Base-by-base conservation (phyloP, 768 basidiomycete genomes). In the Chalciporus sphaerocephalus region DNA sequence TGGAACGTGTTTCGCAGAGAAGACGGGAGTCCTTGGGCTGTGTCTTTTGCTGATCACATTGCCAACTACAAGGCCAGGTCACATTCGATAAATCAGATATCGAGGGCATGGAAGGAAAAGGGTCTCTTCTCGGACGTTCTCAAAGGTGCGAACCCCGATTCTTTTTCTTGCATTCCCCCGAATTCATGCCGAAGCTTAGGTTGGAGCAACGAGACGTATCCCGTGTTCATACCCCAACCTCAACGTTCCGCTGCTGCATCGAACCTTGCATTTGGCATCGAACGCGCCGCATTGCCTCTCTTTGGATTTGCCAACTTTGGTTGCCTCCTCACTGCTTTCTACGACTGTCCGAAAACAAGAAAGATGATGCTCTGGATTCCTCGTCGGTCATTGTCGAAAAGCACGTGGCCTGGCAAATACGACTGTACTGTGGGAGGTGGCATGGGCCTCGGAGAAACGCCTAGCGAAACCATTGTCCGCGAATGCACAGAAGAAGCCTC, bases 391-490 rank as follows among this genome's bases (percentile, higher is more conserved):
- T 46, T 46, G 5, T 62, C 56, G 11, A 74, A 74, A 54, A 65
- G 60, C 57, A 73, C 64, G 73, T 73, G 60, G 60, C 59, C 59
- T 32, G 71, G 73, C 4, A 52, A 50, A 28, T 66, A 74, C 1
- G 73, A 74, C 51, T 72, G 72, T 21, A 74, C 72, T 3, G 69
- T 65, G 16, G 72, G 70, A 34, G 74, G 74, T 13, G 71, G 73
- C 1, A 71, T 75, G 50, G 68, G 61, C 11, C 57, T 72, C 2
- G 69, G 71, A 5, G 69, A 73, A 44, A 58, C 61, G 1, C 65
- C 72, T 0, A 37, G 62, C 11, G 51, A 60, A 9, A 69, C 70
- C 9, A 68, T 73, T 42, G 33, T 74, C 30, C 71, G 69, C 3
- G 73, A 74, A 56, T 68, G 68, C 33, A 57, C 65, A 6, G 71